Evolutionary conservation across 371 early-diverging fungal genomes (phyloP).

Genomic region (Batrachochytrium dendrobatidis): DNA sequence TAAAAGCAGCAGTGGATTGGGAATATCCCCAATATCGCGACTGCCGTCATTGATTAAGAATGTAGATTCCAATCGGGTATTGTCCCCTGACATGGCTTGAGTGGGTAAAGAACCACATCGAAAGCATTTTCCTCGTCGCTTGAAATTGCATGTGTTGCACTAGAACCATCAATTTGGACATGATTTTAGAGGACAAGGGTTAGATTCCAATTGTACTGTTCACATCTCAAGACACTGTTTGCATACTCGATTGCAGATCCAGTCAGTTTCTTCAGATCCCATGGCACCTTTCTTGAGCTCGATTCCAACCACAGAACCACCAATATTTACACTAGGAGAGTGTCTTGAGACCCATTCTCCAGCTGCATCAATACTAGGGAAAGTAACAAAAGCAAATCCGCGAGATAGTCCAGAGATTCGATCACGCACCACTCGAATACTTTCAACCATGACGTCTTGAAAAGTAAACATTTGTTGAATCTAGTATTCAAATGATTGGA

Average conservation of each 20-base stretch:
- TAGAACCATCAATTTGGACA: neutral
- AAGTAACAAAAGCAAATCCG: conserved; percentile 58
- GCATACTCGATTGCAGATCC: conserved; percentile 47
- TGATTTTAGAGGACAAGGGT: neutral
- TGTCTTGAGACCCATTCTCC: conserved; percentile 49
- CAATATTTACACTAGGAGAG: conserved; percentile 38
- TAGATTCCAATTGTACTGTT: neutral
- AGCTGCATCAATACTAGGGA: conserved; percentile 59
- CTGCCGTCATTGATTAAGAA: conserved; percentile 42
- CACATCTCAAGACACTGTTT: neutral
- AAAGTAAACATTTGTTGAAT: too few relatives aligned
- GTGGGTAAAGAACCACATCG: conserved; percentile 10
- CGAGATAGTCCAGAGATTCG: conserved; percentile 41
- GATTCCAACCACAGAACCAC: conserved; percentile 41
- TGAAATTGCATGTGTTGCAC: conserved; percentile 12
- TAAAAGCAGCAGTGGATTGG: conserved; percentile 37
- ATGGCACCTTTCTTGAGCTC: conserved; percentile 44
- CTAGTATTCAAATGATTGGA: too few relatives aligned
- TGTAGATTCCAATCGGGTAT: neutral
- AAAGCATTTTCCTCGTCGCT: conserved; percentile 15
- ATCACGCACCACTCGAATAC: neutral
- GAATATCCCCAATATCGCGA: conserved; percentile 35
- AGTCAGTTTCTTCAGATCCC: conserved; percentile 38
- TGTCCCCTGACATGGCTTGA: neutral
- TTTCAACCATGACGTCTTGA: neutral